Evolutionary conservation across 108 stramenopile species (phyloP).

Genomic region (Fragilaria crotonensis): DNA sequence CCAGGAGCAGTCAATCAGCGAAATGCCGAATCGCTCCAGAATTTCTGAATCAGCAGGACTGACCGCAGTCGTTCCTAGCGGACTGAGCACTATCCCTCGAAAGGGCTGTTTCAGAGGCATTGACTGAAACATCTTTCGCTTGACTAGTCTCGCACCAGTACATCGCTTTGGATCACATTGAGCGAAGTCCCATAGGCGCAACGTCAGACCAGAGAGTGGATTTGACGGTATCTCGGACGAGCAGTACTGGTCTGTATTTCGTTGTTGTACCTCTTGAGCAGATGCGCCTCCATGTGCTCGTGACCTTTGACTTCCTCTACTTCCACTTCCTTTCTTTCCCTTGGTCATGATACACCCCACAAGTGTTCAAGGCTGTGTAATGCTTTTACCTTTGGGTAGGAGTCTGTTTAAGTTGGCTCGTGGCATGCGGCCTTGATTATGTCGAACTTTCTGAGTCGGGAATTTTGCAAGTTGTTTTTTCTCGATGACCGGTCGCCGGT

Average conservation of each 20-base stretch:
- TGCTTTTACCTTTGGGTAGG: no score
- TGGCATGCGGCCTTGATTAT: no score
- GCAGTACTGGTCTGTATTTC: conserved; percentile 25
- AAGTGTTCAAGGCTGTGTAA: no score
- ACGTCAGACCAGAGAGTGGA: conserved; percentile 50
- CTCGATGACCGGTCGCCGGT: no score
- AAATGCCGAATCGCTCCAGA: conserved; percentile 68
- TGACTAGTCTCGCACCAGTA: conserved; percentile 85
- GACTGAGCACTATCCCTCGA: conserved; percentile 91
- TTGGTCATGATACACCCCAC: no score
- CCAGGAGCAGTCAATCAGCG: conserved; percentile 98
- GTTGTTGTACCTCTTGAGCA: conserved; percentile 30
- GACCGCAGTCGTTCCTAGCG: conserved; percentile 79
- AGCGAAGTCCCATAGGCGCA: conserved; percentile 98
- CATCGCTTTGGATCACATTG: conserved; percentile 98
- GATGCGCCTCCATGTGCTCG: background rate
- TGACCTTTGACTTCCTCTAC: background rate
- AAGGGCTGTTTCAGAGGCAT: conserved; percentile 83
- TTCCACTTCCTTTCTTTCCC: background rate
- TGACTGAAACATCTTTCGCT: conserved; percentile 64
- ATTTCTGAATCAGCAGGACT: conserved; percentile 85
- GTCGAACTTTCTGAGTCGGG: no score
- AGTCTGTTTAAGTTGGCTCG: no score
- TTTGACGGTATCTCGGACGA: conserved; percentile 12
- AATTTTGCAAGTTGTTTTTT: no score